phyloP scores from a whole-genome alignment of 768 basidiomycete species.

The Tulasnella sp. region DNA sequence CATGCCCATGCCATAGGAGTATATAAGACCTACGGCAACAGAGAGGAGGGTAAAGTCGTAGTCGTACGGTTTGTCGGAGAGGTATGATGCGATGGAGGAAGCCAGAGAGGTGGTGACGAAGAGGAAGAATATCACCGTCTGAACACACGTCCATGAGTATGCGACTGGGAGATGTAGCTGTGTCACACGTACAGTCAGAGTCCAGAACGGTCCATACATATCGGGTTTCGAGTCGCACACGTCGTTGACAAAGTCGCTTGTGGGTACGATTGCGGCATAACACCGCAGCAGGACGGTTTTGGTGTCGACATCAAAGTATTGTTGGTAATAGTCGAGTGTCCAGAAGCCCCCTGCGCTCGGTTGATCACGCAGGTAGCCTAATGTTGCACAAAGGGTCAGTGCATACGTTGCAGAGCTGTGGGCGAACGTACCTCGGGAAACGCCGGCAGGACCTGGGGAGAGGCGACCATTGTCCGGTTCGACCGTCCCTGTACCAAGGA shows the following conservation, averaged over 20 bases:
- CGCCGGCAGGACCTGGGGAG: conserved; percentile 29
- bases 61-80: conserved; percentile 52
- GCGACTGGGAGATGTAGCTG: background rate
- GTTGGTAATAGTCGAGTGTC: conserved; percentile 68
- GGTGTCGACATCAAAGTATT: conserved; percentile 82
- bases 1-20: conserved; percentile 71
- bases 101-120: conserved; percentile 91
- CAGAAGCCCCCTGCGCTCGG: conserved; percentile 22
- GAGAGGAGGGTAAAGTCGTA: conserved; percentile 82
- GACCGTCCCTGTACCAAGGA: conserved; percentile 12
- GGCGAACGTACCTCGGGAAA: conserved; percentile 1
- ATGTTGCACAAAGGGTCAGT: conserved; percentile 17
- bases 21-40: conserved; percentile 72
- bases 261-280: conserved; percentile 65
- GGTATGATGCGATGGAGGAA: conserved; percentile 75
- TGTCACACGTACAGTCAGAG: conserved; percentile 43
- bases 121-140: conserved; percentile 78
- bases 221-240: conserved; percentile 38
- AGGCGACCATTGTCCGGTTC: conserved; percentile 23
- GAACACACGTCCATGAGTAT: background rate
- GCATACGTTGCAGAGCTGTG: conserved; percentile 36
- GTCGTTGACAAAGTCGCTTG: conserved; percentile 45
- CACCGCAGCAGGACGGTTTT: conserved; percentile 61
- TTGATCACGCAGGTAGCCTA: conserved; percentile 56
- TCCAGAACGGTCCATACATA: conserved; percentile 94